phyloP scores from a whole-genome alignment of 345 rosid genomes.

The Aquilaria yunnanensis region DNA sequence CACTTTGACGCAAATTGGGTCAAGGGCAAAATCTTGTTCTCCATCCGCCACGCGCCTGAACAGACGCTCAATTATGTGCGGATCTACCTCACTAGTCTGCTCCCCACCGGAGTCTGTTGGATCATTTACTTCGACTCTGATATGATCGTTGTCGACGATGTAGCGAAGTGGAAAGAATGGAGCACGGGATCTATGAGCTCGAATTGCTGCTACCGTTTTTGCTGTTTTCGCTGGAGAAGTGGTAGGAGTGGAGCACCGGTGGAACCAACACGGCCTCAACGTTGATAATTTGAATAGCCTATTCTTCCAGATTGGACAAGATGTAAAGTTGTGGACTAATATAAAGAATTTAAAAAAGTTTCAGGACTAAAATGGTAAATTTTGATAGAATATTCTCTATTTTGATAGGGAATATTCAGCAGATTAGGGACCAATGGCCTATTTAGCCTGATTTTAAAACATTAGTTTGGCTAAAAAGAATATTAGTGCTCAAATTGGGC shows the following conservation, averaged over 20 bases:
- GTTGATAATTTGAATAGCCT: slow-evolving; percentile 74
- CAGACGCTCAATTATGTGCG: slow-evolving; percentile 88
- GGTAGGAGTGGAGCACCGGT: slow-evolving; percentile 71
- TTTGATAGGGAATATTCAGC: too few relatives aligned
- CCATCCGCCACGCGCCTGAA: slow-evolving; percentile 70
- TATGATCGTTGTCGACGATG: slow-evolving; percentile 81
- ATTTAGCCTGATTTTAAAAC: too few relatives aligned
- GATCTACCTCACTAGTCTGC: slow-evolving; percentile 74
- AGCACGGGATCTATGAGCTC: slow-evolving; percentile 70
- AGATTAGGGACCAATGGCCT: too few relatives aligned
- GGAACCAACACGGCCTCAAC: slow-evolving; percentile 92
- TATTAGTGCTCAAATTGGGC: too few relatives aligned
- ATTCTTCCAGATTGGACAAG: too few relatives aligned
- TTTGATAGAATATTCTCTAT: too few relatives aligned
- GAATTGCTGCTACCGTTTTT: slow-evolving; percentile 83
- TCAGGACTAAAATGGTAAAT: too few relatives aligned
- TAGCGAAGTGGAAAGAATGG: slow-evolving; percentile 57
- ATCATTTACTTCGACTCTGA: slow-evolving; percentile 90
- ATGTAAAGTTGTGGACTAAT: too few relatives aligned
- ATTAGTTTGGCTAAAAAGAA: too few relatives aligned
- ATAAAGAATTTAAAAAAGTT: too few relatives aligned
- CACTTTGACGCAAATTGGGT: slow-evolving; percentile 61
- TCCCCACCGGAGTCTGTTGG: slow-evolving; percentile 52
- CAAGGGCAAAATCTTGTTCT: slow-evolving; percentile 57
- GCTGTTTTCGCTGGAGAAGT: slow-evolving; percentile 82